Conservation (phyloP, 2,329 filamentous ascomycete genomes). For the Nectriaceae sp. region DNA sequence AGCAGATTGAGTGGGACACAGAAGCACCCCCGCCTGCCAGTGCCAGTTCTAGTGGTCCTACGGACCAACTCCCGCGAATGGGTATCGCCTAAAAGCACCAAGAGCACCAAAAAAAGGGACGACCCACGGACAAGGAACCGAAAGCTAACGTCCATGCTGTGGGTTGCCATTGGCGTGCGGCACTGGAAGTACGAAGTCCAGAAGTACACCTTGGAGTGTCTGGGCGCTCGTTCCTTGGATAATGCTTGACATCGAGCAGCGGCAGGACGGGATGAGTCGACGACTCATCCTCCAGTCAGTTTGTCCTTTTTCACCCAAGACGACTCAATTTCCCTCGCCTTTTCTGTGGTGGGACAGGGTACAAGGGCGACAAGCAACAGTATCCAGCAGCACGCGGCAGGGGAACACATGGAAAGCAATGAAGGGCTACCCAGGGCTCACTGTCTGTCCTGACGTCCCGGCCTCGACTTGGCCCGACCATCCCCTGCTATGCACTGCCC, state of each 20-base stretch:
- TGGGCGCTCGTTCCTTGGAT: not conserved
- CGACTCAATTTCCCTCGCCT: not conserved
- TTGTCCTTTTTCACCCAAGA: not conserved
- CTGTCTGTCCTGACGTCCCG: not conserved
- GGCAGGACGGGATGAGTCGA: not conserved
- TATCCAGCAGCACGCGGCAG: not conserved
- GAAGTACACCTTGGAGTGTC: no score
- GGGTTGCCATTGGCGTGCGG: no score
- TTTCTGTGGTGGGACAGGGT: not conserved
- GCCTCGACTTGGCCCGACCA: not conserved
- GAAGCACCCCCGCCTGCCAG: no score
- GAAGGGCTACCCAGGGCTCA: slow-evolving; percentile 10
- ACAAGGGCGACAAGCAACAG: not conserved
- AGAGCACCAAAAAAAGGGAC: no score
- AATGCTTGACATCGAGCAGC: not conserved
- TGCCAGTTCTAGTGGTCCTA: no score
- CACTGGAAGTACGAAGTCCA: no score
- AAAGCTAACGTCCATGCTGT: no score
- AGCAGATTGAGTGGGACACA: no score
- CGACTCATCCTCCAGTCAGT: not conserved
- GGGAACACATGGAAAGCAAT: slow-evolving; percentile 19
- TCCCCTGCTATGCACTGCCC: not conserved
- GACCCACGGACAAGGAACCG: no score
- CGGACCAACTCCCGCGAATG: no score
- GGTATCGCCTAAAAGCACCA: no score